Base-by-base conservation (phyloP, 106 monocot species). In the Agapanthus africanus region DNA sequence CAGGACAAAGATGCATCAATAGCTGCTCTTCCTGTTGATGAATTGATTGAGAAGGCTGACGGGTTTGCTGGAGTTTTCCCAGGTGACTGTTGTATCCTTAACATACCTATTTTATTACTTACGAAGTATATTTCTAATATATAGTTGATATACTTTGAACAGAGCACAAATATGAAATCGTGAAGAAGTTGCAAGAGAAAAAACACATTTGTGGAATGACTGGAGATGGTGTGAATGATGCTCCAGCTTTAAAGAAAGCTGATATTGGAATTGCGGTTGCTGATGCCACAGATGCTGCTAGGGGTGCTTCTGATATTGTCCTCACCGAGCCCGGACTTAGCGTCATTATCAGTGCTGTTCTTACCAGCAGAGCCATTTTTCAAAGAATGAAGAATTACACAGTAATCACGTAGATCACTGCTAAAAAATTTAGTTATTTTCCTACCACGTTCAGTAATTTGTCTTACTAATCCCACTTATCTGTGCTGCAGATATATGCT, bases 51-150 rank as follows among this genome's bases (percentile, higher is more conserved):
- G 77, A 87, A 66, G 47, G 87, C 87, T 23, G 87, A 87, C 42
- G 87, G 87, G 7, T 87, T 87, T 38, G 87, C 87, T 16, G 87
- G 87, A 56, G 87, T 87, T 30, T 87, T 87, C 79, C 87, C 87
- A 6, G 26, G 93, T 93, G 74, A 31, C 63, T 8, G 3, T 40
- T 13, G 44, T 60, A 44, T 40, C 40, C 26, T 40, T 16, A 16
- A 16, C 1, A n/a, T 44, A 44, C 42, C 11, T n/a, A 41, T 13
- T 13, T 9, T 65, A 35, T 26, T 13, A 6, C 40, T 26, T 65
- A 34, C 11, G 38, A 40, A 47, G 3, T 47, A 19, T 47, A 5
- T 13, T 40, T 21, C 39, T 64, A 64, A 64, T 64, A 0, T 5
- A 4, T 39, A 37, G 49, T 61, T 7, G 0, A 60, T 39, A 22